These are phyloP conservation scores for Alloascoidea hylecoeti DNA, from an alignment of 805 yeast species.

Conservation along the genomic window DNA sequence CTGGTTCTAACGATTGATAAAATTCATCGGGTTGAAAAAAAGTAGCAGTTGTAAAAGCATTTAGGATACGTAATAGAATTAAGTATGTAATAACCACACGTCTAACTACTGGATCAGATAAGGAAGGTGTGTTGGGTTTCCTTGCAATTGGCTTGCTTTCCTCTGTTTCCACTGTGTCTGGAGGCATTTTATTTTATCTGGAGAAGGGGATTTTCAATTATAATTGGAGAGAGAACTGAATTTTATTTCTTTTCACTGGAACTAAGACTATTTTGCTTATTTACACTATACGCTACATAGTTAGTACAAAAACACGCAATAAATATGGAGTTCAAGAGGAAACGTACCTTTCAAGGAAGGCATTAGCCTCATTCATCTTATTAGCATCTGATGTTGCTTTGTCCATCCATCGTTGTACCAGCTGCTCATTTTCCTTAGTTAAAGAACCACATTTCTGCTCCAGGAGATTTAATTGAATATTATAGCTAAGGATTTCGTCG, in stretches of 20 bases:
- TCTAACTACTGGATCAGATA: slow-evolving; percentile 4
- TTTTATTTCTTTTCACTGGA: too few species aligned
- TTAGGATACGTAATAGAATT: slow-evolving; percentile 34
- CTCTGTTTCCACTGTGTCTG: too few species aligned
- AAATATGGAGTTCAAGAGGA: too few species aligned
- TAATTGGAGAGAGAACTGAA: too few species aligned
- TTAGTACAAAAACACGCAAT: too few species aligned
- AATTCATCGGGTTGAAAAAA: slow-evolving; percentile 95
- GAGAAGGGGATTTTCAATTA: too few species aligned
- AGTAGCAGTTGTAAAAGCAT: slow-evolving; percentile 51
- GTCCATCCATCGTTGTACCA: slow-evolving; percentile 46
- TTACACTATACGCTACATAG: too few species aligned
- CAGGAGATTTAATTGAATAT: slow-evolving; percentile 19
- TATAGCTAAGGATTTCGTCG: neutral
- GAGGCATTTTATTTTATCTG: too few species aligned
- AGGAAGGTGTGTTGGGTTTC: too few species aligned
- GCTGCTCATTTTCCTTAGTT: slow-evolving; percentile 30
- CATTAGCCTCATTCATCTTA: slow-evolving; percentile 34
- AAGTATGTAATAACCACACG: slow-evolving; percentile 15
- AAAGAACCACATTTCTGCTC: slow-evolving; percentile 20
- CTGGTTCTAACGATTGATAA: slow-evolving; percentile 90
- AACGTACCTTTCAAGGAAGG: slow-evolving; percentile 15
- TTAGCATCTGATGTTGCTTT: slow-evolving; percentile 49
- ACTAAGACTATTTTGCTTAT: too few species aligned
- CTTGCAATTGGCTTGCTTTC: too few species aligned